Percentiles rank a stretch among this genome's conserved stretches.
These are phyloP conservation scores for Musa beccarii DNA, from an alignment of 176 grass and related monocot species.

Conservation along the genomic window DNA sequence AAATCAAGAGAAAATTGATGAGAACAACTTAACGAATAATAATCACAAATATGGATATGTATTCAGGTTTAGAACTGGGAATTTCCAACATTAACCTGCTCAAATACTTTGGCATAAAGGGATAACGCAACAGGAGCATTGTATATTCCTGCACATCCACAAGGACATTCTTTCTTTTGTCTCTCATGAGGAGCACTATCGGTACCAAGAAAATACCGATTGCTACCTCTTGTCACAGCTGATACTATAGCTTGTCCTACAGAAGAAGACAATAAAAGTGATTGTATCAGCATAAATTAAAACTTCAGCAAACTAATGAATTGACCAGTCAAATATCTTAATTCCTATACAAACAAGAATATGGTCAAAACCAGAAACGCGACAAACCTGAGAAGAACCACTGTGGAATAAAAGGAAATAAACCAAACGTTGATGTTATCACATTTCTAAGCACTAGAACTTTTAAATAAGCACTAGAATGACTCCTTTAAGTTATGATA, in stretches of 20 bases:
- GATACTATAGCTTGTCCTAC: slow-evolving; percentile 76
- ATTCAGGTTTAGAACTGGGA: neutral
- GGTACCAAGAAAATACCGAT: slow-evolving; percentile 72
- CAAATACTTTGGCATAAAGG: slow-evolving; percentile 88
- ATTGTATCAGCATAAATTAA: neutral
- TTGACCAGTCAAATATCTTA: neutral
- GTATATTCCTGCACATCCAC: slow-evolving; percentile 92
- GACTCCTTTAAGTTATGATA: no score
- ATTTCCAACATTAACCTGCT: slow-evolving; percentile 53
- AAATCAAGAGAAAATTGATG: neutral
- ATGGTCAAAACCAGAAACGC: neutral
- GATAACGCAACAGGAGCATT: slow-evolving; percentile 75
- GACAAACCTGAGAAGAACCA: no score
- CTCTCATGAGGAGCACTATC: slow-evolving; percentile 90
- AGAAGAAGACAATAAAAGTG: neutral
- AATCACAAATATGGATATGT: neutral
- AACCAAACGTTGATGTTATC: neutral
- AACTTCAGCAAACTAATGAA: neutral
- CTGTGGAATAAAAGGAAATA: neutral
- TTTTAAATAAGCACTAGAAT: no score
- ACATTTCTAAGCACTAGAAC: neutral
- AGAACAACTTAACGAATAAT: no score
- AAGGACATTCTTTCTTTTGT: slow-evolving; percentile 74
- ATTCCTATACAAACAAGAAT: neutral
- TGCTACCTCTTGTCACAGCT: slow-evolving; percentile 87